Conservation (phyloP, 257 asterid species). For the Lantana camara region DNA sequence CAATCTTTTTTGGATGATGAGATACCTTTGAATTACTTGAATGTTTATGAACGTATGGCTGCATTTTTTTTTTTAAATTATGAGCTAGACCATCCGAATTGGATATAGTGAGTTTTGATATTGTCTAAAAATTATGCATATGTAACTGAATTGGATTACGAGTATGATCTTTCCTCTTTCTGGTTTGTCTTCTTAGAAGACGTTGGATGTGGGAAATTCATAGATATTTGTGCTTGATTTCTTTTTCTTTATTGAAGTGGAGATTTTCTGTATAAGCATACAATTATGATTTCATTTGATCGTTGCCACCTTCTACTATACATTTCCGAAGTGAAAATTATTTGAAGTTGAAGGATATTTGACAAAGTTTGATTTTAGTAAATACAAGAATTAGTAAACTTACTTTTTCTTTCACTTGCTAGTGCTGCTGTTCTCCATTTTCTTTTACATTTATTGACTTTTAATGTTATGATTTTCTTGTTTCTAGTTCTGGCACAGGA, state of each 20-base stretch:
- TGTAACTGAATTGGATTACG: background rate
- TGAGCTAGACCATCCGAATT: background rate
- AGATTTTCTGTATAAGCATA: background rate
- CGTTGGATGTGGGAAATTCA: background rate
- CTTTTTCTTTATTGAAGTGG: background rate
- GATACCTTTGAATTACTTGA: background rate
- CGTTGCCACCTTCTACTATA: background rate
- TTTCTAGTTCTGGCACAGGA: slow-evolving; percentile 37
- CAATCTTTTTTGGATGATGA: background rate
- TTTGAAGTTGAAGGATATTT: too few species aligned
- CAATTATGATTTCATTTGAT: background rate
- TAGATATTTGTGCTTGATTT: background rate
- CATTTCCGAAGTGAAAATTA: background rate
- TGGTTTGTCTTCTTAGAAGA: background rate
- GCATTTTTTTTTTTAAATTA: background rate
- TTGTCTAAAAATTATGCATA: background rate
- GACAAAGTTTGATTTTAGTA: too few species aligned
- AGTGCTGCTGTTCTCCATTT: background rate
- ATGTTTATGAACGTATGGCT: background rate
- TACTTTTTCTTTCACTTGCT: background rate
- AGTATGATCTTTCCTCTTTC: background rate
- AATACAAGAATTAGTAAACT: too few species aligned
- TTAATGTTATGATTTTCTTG: slow-evolving; percentile 1
- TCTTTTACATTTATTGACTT: background rate
- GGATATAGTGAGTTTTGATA: background rate